Base-by-base conservation (phyloP, 2,329 filamentous ascomycete species). In the Clarireedia paspali region DNA sequence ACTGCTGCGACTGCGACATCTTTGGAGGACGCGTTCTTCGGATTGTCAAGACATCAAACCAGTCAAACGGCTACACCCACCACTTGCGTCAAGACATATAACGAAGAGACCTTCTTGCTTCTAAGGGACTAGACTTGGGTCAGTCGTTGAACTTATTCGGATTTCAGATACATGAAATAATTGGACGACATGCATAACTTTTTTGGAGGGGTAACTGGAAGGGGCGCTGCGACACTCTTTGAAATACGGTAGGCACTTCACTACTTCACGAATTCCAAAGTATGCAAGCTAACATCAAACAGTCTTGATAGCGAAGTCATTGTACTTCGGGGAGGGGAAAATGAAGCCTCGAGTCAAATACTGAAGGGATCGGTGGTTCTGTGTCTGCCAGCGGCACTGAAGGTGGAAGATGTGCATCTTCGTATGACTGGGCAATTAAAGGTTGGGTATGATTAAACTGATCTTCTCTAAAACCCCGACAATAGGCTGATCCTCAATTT, bases 261-360 rank as follows among this genome's bases (percentile, higher is more conserved):
- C 17, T 50, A 30, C 42, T 10, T 50, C 10, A 57, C 6, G 10
- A 34, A 42, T 24, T 9, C 42, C 24, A 53, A 45, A 59, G 59
- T 50, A 63, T 45, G 30, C 20, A 9, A 44, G 20, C 47, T 59
- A 30, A 59, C n/a, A 23, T 24, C 14, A 51, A 15, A 54, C 65
- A 91, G 88, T 52, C 79, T 91, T 58, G 87, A 91, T 52, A 85
- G 87, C 66, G 85, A 89, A 65, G 88, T 91, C 56, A 82, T 92
- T 57, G 84, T 92, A 30, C 86, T 94, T 60, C 84, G 88, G 53
- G 89, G 89, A 58, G 79, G 75, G 63, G 84, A 89, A 56, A 78
- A 87, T 68, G 89, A 92, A 68, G 87, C 88, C 47, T 81, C 87
- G 45, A 88, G 86, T 59, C 87, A 89, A 65, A 72, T 88, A 53